Evolutionary conservation across 768 basidiomycete species (phyloP).

Genomic region (Guyanaporus albipodus): DNA sequence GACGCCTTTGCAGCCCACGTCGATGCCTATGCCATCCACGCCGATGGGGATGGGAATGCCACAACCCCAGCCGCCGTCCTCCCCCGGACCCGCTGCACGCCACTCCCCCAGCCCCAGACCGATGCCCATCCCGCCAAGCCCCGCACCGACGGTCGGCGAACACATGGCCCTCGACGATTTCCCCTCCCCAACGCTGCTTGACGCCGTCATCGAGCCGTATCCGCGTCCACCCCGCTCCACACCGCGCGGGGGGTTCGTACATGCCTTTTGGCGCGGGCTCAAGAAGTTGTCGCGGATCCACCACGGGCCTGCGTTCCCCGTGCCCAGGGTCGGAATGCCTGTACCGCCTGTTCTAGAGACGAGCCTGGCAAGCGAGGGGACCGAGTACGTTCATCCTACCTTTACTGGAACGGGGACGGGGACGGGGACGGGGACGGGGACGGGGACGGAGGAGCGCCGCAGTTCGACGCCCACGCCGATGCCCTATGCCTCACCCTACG

Average conservation of each 20-base stretch:
- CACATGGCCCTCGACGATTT: constrained; percentile 27
- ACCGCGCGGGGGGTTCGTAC: constrained; percentile 26
- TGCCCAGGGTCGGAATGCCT: constrained; percentile 4
- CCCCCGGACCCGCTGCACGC: constrained; percentile 11
- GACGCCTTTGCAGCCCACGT: too few species aligned
- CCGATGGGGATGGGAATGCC: too few species aligned
- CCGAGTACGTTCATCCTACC: constrained; percentile 15
- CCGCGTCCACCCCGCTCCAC: constrained; percentile 8
- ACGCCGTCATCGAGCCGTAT: constrained; percentile 2
- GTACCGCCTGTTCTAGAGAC: not conserved
- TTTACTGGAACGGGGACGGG: too few species aligned
- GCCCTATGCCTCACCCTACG: constrained; percentile 18
- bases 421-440: constrained; percentile 10
- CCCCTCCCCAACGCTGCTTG: not conserved
- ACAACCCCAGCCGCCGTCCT: constrained; percentile 6
- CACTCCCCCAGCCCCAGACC: too few species aligned
- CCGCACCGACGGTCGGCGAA: constrained; percentile 26
- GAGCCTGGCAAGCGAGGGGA: constrained; percentile 3
- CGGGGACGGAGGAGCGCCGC: constrained; percentile 20
- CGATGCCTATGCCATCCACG: too few species aligned
- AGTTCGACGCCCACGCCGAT: constrained; percentile 10
- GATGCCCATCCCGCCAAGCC: constrained; percentile 17
- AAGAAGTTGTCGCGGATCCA: constrained; percentile 27
- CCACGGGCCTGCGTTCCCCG: constrained; percentile 2
- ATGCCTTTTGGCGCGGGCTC: constrained; percentile 32